phyloP scores from a whole-genome alignment of 2,329 filamentous ascomycete species.

The Aspergillus fijiensis region DNA sequence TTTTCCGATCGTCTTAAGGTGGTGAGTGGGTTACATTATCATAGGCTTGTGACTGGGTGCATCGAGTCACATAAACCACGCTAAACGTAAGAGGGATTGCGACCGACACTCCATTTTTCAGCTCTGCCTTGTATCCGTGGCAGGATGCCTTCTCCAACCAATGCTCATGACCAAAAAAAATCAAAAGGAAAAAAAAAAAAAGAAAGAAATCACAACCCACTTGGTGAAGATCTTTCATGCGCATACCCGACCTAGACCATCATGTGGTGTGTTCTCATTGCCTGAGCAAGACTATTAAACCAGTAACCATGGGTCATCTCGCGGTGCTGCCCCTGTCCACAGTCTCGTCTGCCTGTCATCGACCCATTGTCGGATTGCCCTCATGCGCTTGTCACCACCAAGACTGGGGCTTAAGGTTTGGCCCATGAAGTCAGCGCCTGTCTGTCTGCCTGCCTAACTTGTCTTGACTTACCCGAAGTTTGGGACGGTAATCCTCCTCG shows the following conservation, averaged over 20 bases:
- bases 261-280: slow-evolving; percentile 3
- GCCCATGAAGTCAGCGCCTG: slow-evolving; percentile 1
- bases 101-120: slow-evolving; percentile 7
- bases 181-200: neutral
- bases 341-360: neutral
- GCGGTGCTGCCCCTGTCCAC: slow-evolving; percentile 14
- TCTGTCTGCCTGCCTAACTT: slow-evolving; percentile 6
- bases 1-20: slow-evolving; percentile 18
- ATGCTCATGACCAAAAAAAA: neutral
- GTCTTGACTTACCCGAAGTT: slow-evolving; percentile 11
- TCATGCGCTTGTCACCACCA: slow-evolving; percentile 17
- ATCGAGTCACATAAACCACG: slow-evolving; percentile 13
- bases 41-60: slow-evolving; percentile 10
- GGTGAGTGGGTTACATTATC: slow-evolving; percentile 12
- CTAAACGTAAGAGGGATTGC: slow-evolving; percentile 5
- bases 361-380: neutral
- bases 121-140: slow-evolving; percentile 6
- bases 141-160: slow-evolving; percentile 5
- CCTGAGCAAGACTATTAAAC: slow-evolving; percentile 2
- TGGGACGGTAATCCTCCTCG: slow-evolving; percentile 13
- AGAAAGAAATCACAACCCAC: neutral
- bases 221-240: neutral
- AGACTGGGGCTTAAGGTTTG: slow-evolving; percentile 16
- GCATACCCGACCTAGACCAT: neutral
- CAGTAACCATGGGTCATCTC: slow-evolving; percentile 8